Evolutionary conservation across 495 filamentous ascomycete genomes (phyloP), one percentile per base, ranked within the genome.

Genomic region (Cercophora scortea): DNA sequence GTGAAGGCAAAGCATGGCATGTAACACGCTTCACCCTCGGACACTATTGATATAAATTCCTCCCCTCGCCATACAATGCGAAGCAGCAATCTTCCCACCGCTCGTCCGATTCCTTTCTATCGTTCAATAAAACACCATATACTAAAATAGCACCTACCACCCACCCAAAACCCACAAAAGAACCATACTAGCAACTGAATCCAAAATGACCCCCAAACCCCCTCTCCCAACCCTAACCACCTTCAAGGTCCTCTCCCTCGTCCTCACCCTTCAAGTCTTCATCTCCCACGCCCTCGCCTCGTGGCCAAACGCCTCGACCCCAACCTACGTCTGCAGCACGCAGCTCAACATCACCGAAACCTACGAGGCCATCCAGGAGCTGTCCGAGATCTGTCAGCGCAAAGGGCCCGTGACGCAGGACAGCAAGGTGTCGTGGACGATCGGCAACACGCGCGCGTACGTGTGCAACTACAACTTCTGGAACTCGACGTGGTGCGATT

Each of bases 391-490:
- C 38, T 50, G 47, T 35, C 6, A 13, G 1, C 8, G 13, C 47
- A 32, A 50, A 8, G 47, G 47, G 4, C 18, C 47, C 4, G 32
- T 50, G 13, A 19, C 15, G 16, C 38, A 33, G 10, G 13, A 42
- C 19, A 54, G 32, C 1, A 54, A 54, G 46, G 8, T 49, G 8
- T 44, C 38, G 10, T 49, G 46, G 46, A 15, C 15, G n/a, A 13
- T 38, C 8, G 52, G 45, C 39, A 36, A 39, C 18, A n/a, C 40
- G 25, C 36, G 52, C 19, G 52, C 41, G 7, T 49, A 54, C 40
- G 36, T 32, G 11, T 54, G 52, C 45, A 54, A 49, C 40, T 54
- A 49, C 40, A 17, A 44, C 15, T 17, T 13, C 44, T 16, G 12
- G 5, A 35, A 35, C 10, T 4, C 3, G 35, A 49, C 44, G 3